These are phyloP conservation scores for Arachis monticola DNA, from an alignment of 331 rosid species.

Conservation along the genomic window DNA sequence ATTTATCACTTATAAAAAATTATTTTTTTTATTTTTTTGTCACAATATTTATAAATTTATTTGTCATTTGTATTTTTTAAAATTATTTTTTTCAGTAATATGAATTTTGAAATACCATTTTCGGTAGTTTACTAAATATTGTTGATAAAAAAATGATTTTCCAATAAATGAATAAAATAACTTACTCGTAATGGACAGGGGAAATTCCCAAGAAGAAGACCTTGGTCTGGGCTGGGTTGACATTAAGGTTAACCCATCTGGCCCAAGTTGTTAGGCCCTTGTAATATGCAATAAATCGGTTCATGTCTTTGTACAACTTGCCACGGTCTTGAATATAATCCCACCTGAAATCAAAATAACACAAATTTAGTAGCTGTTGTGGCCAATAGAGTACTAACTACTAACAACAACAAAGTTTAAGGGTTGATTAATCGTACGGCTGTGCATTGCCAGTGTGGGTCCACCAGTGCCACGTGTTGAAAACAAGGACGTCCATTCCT, in stretches of 20 bases:
- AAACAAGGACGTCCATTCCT: slow-evolving; percentile 80
- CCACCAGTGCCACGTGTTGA: slow-evolving; percentile 99
- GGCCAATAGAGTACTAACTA: too few species aligned
- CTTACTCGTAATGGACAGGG: slow-evolving; percentile 91
- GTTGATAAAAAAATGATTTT: too few species aligned
- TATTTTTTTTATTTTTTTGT: too few species aligned
- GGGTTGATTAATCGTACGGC: slow-evolving; percentile 65
- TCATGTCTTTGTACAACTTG: slow-evolving; percentile 81
- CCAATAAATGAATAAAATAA: neutral
- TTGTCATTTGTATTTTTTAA: neutral
- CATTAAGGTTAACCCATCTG: slow-evolving; percentile 80
- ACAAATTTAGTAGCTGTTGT: slow-evolving; percentile 1
- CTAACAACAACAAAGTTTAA: slow-evolving; percentile 5
- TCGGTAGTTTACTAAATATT: too few species aligned
- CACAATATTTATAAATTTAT: neutral
- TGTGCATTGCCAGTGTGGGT: slow-evolving; percentile 84
- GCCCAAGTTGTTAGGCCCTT: slow-evolving; percentile 95
- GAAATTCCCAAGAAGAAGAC: slow-evolving; percentile 95
- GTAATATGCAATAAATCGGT: slow-evolving; percentile 73
- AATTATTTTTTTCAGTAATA: too few species aligned
- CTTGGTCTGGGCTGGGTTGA: slow-evolving; percentile 75
- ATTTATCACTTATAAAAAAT: too few species aligned
- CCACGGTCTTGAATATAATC: slow-evolving; percentile 74
- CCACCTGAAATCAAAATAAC: slow-evolving; percentile 55
- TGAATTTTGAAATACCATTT: too few species aligned